Evolutionary conservation across 306 rosid species (phyloP), one percentile per base, ranked within the genome.

Genomic region (Aeschynomene evenia): DNA sequence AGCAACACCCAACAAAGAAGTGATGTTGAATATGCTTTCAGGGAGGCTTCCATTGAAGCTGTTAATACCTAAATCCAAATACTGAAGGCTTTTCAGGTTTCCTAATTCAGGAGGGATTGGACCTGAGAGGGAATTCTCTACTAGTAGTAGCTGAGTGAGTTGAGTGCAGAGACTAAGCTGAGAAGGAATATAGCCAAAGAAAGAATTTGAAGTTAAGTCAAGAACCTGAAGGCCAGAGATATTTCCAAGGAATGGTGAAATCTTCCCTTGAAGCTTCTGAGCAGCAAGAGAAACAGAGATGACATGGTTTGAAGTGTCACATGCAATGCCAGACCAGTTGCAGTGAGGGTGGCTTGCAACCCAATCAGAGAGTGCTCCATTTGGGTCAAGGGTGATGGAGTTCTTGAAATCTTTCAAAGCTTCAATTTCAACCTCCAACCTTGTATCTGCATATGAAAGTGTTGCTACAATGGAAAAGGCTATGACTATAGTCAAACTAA

Each of bases 161-260:
- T 87, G 86, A 64, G 90, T 77, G 63, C 94, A 84, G 37, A 42
- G 79, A 66, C 89, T 82, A 54, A 89, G 79, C 53, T 87, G 79
- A 77, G 72, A 34, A 52, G 96, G 98, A 79, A 92, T 84, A 58
- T 22, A 34, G 13, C 92, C 96, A 15, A 85, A 59, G 66, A 89
- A 89, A n/a, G 85, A 85, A 54, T 89, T 92, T 48, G 80, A 70
- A 73, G 85, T 46, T 52, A 92, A 56, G 68, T 89, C 96, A 80
- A 92, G 84, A 89, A 85, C 82, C 85, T 85, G 90, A 77, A 92
- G 98, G 69, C 66, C 63, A 13, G 98, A 87, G 68, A 92, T 40
- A 80, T 92, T 92, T 31, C 92, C 95, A 5, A 92, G 71, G 83
- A 85, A 87, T 6, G 95, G 95, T 46, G 98, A 81, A 63, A 92